A percentile compares a stretch with the other conserved stretches of the same genome.
Evolutionary conservation across 1,284 basidiomycete species (phyloP).

Genomic region (Leccinum fallax): DNA sequence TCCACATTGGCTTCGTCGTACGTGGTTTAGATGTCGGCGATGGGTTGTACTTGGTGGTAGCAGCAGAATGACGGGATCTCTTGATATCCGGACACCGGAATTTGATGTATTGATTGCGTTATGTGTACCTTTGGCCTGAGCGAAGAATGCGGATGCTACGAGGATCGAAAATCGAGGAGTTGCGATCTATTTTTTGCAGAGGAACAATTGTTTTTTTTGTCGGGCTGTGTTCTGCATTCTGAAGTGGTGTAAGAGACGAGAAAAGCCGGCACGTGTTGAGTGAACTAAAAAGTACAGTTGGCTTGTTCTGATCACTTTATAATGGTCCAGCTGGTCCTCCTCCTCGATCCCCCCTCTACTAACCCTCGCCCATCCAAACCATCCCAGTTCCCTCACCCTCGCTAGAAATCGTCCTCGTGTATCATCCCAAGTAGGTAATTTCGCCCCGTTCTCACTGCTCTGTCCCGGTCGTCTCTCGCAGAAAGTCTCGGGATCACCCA

Average conservation of each 20-base stretch:
- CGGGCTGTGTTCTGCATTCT: constrained; percentile 9
- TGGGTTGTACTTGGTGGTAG: neutral
- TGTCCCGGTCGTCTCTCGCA: neutral
- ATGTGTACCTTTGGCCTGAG: neutral
- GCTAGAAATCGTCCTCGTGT: neutral
- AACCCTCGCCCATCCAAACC: constrained; percentile 1
- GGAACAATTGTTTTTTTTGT: neutral
- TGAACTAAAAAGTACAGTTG: constrained; percentile 28
- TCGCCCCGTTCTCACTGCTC: neutral
- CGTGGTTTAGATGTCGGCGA: neutral
- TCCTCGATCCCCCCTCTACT: neutral
- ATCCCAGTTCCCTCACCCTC: neutral
- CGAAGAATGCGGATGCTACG: constrained; percentile 9
- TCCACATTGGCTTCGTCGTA: neutral
- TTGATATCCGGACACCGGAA: constrained; percentile 1
- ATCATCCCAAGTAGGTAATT: constrained; percentile 8
- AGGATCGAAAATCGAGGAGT: neutral
- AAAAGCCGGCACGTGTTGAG: constrained; percentile 20
- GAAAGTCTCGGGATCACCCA: neutral
- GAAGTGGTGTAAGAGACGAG: neutral
- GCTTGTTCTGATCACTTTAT: constrained; percentile 34
- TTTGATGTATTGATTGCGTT: constrained; percentile 1
- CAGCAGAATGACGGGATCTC: neutral
- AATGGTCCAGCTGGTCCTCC: constrained; percentile 21
- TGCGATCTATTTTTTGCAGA: neutral